These are phyloP conservation scores for Pilaira anomala DNA, from an alignment of 192 early-diverging fungal genomes.

Conservation along the genomic window DNA sequence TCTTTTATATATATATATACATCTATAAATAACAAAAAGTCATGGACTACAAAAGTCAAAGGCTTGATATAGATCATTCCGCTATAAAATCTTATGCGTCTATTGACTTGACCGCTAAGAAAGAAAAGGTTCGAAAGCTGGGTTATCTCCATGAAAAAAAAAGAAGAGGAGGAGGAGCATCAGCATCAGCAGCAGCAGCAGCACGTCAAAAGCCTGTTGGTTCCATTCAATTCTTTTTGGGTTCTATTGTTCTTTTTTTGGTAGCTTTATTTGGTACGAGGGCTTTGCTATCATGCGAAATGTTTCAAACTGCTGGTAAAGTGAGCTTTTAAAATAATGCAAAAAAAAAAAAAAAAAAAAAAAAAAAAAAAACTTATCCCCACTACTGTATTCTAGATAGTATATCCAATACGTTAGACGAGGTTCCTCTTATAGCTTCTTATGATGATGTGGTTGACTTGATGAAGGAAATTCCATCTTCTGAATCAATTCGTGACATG, in stretches of 20 bases:
- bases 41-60: background rate
- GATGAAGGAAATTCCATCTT: constrained; percentile 13
- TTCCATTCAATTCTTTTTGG: background rate
- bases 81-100: background rate
- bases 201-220: background rate
- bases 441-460: background rate
- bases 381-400: too few species aligned
- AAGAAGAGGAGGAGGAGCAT: too few species aligned
- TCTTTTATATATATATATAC: background rate
- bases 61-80: background rate
- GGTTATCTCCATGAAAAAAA: too few species aligned
- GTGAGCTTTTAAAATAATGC: too few species aligned
- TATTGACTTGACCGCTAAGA: too few species aligned
- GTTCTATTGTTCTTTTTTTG: background rate
- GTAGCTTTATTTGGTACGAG: constrained; percentile 7
- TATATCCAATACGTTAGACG: too few species aligned
- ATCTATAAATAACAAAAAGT: background rate
- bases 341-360: too few species aligned
- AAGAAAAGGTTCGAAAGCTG: too few species aligned
- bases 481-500: constrained; percentile 40
- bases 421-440: too few species aligned
- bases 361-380: too few species aligned
- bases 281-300: background rate
- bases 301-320: constrained; percentile 5
- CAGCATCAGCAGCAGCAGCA: too few species aligned